Evolutionary conservation across 176 grass and related monocot genomes (phyloP).

Genomic region (Aegilops longissima): DNA sequence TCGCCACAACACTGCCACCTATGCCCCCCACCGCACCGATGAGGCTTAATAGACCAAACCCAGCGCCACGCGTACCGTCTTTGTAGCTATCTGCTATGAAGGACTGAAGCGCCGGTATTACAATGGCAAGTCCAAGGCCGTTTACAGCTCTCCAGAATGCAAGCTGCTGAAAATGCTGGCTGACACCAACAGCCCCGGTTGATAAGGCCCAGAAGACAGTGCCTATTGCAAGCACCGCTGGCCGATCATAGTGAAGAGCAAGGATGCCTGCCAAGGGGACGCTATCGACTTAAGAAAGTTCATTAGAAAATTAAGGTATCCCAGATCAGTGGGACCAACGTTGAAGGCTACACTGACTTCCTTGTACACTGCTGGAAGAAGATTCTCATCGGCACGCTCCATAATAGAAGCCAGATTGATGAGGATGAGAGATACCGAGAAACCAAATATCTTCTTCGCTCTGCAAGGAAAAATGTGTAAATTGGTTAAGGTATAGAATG

Average conservation of each 20-base stretch:
- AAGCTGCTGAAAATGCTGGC: constrained; percentile 71
- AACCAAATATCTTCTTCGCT: constrained; percentile 82
- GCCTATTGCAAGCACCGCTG: constrained; percentile 73
- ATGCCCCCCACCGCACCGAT: constrained; percentile 79
- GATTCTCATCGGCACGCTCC: constrained; percentile 93
- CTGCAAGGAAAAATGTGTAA: constrained; percentile 47
- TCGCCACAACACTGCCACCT: constrained; percentile 79
- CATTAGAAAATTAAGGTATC: constrained; percentile 86
- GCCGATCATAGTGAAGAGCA: constrained; percentile 77
- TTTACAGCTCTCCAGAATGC: constrained; percentile 90
- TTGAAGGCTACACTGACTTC: constrained; percentile 92
- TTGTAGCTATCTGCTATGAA: constrained; percentile 96
- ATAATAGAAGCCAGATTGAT: constrained; percentile 90
- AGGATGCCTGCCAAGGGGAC: constrained; percentile 81
- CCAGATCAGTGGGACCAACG: constrained; percentile 84
- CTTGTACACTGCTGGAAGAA: constrained; percentile 93
- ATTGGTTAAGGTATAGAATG: not conserved
- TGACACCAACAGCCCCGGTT: constrained; percentile 72
- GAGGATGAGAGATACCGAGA: constrained; percentile 90
- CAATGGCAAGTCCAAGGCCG: constrained; percentile 91
- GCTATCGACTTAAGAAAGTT: constrained; percentile 89
- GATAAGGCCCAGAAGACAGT: constrained; percentile 86
- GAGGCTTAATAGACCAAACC: constrained; percentile 86
- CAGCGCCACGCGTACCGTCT: constrained; percentile 70
- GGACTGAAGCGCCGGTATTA: constrained; percentile 88